Evolutionary conservation across 129 eudicot genomes (phyloP), one percentile per base, ranked within the genome.

Genomic region (Gnaphalium uliginosum): DNA sequence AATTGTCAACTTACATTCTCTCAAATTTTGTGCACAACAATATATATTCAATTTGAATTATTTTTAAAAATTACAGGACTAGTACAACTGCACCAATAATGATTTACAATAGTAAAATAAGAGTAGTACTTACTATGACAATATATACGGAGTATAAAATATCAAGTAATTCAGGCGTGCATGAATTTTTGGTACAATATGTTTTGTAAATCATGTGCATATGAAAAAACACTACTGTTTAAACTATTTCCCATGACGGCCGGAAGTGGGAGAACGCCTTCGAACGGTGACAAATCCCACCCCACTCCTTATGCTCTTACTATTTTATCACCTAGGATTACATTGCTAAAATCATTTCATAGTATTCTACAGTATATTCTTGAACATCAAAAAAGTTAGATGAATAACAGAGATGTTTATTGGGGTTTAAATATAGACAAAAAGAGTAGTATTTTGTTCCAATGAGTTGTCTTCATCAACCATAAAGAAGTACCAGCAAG

Each of bases 401-500:
- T 63, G 43, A 63, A 29, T 63, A 18, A 29, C 37, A 63, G 37
- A 63, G 43, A 63, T 6, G 18, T 63, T 29, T 4, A 13, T 29
- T 17, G 68, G 21, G 69, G 18, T 18, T 30, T 64, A 26, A 30
- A 64, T 64, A n/a, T 1, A 30, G 69, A 64, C 69, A 64, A 64
- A 64, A 74, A 24, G 71, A 69, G 68, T 71, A 18, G 68, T 37
- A 72, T 78, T 74, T 79, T 78, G 88, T 76, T 69, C 73, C 72
- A 22, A 65, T 72, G 88, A 82, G 69, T 82, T 39, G 91, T 87
- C 82, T 69, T 75, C 60, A 79, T 88, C 87, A 85, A 72, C 85
- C 84, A 85, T 78, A 83, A 82, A 88, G 76, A 88, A 88, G 89
- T 83, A 80, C 83, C 86, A 83, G 78, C 93, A 81, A 81, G 87